A percentile compares a stretch with the other conserved stretches of the same genome.
Conservation (phyloP, 306 rosid genomes). For the Adenanthera pavonina region DNA sequence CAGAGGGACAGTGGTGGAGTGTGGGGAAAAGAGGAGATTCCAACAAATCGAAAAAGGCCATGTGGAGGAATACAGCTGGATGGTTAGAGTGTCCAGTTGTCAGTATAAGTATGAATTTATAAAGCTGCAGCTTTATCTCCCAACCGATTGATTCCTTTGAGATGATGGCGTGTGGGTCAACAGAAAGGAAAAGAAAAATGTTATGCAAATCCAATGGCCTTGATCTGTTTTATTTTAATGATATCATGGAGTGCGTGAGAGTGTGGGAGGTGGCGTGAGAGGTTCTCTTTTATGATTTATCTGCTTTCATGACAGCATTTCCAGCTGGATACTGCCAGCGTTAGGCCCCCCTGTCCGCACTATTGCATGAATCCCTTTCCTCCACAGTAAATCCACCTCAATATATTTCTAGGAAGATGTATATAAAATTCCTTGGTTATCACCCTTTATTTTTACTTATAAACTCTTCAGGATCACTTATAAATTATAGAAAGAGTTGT, state of each 20-base stretch:
- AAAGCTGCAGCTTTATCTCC: background rate
- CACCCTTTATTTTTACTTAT: too few species aligned
- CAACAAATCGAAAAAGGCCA: background rate
- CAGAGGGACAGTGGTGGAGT: slow-evolving; percentile 34
- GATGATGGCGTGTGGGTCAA: background rate
- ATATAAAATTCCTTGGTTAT: too few species aligned
- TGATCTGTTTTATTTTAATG: background rate
- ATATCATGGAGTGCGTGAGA: background rate
- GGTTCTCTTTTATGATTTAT: slow-evolving; percentile 28
- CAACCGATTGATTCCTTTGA: too few species aligned
- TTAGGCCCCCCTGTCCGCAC: background rate
- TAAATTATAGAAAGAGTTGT: too few species aligned
- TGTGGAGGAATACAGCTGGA: slow-evolving; percentile 58
- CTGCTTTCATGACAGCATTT: slow-evolving; percentile 44
- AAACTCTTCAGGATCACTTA: too few species aligned
- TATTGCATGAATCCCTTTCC: background rate
- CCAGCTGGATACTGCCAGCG: slow-evolving; percentile 54
- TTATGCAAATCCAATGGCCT: background rate
- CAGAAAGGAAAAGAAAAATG: background rate
- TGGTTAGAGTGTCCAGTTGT: slow-evolving; percentile 58
- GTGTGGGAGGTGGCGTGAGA: background rate
- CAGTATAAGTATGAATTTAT: slow-evolving; percentile 38
- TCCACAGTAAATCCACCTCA: background rate
- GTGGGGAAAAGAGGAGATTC: slow-evolving; percentile 30
- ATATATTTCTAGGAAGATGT: too few species aligned